Evolutionary conservation across 106 monocot species (phyloP), one percentile per base, ranked within the genome.

Genomic region (Acanthochlamys bracteata): DNA sequence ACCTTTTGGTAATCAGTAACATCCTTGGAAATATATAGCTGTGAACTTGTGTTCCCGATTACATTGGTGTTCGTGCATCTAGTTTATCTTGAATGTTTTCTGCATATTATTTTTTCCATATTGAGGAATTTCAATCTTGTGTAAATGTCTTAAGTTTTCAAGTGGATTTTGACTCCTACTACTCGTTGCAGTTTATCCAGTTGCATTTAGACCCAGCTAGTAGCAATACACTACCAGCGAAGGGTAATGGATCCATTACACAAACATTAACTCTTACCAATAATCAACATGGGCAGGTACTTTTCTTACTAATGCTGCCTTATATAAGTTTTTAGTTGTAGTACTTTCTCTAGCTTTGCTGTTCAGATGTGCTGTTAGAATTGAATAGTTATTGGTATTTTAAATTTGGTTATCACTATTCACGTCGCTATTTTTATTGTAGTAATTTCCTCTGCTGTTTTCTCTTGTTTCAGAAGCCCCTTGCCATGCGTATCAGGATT

Each of bases 401-500:
- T 1, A 2, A 49, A 49, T 49, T 9, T 49, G 2, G 12, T 49
- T 49, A 14, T 12, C 4, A 2, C 9, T 3, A 49, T 14, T 49
- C 10, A 2, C 17, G 2, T 49, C 15, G 49, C 1, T 4, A 49
- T 14, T 4, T 1, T 4, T 14, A 10, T 4, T 9, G 1, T 10
- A 49, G 17, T 49, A 49, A 1, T 49, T 17, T 12, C 49, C 10
- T 49, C 33, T 33, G 6, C 33, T 10, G 64, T 10, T 7, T 33
- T 65, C 51, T 40, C 41, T 47, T 63, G 12, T 59, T 20, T 59
- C 57, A 95, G 94, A 95, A 90, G 90, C 63, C 86, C 25, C 82
- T 95, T 66, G 94, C 94, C 13, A 95, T 95, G 94, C 76, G 94
- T n/a, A 67, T 95, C 64, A 55, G 94, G 63, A 71, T 95, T 52